Conservation (phyloP, 140 eudicot species). For the Senecio squalidus region DNA sequence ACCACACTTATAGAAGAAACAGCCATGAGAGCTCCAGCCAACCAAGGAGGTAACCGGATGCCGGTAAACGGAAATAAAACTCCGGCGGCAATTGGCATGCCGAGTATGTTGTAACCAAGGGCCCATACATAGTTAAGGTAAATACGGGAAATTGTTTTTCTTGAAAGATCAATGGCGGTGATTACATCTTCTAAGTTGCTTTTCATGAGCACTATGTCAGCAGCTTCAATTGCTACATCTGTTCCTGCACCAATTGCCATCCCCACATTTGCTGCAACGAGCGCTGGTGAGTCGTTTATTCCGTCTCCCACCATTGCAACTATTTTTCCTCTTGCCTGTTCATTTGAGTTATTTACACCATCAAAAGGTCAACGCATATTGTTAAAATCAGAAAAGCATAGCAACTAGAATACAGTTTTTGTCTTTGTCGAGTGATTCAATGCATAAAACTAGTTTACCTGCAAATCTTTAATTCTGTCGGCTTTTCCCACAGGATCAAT, state of each 20-base stretch:
- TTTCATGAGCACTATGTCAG: conserved; percentile 81
- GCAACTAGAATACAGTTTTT: not conserved
- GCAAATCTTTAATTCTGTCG: conserved; percentile 86
- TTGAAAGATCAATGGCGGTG: conserved; percentile 85
- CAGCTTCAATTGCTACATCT: conserved; percentile 97
- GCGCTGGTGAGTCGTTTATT: conserved; percentile 95
- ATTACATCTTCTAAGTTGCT: conserved; percentile 92
- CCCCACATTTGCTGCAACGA: conserved; percentile 96
- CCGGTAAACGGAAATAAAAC: conserved; percentile 79
- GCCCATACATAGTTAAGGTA: conserved; percentile 95
- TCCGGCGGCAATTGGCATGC: conserved; percentile 95
- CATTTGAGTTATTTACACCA: not conserved
- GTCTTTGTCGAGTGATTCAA: not conserved
- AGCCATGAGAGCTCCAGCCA: conserved; percentile 99
- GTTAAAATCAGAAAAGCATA: not conserved
- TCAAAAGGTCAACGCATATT: not conserved
- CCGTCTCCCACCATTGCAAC: conserved; percentile 99
- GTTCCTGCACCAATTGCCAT: conserved; percentile 99
- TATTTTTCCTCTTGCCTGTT: conserved; percentile 57
- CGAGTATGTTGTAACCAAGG: conserved; percentile 86
- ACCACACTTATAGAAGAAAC: conserved; percentile 94
- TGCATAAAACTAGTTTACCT: conserved; percentile 40
- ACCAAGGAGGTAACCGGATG: conserved; percentile 94
- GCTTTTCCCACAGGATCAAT: conserved; percentile 96
- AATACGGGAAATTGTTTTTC: conserved; percentile 75